Conservation (phyloP, 805 yeast species). For the Saccharomycopsis babjevae region DNA sequence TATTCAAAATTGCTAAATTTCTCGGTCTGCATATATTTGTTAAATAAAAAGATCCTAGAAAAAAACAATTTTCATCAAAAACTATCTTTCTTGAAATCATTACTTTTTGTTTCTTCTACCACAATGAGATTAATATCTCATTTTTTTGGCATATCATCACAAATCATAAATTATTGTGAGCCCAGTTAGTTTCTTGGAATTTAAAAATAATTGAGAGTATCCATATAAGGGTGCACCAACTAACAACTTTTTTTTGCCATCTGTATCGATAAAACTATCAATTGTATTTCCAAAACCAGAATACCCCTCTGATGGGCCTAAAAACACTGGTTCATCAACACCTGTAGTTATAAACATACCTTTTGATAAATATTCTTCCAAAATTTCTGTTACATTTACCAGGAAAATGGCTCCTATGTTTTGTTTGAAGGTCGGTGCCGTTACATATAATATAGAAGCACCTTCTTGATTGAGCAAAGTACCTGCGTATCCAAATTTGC, state of each 20-base stretch:
- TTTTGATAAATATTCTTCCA: neutral
- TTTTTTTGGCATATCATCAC: neutral
- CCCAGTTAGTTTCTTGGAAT: slow-evolving; percentile 26
- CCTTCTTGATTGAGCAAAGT: neutral
- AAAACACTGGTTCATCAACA: neutral
- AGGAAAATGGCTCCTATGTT: slow-evolving; percentile 5
- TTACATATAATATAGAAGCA: neutral
- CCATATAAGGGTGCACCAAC: slow-evolving; percentile 33
- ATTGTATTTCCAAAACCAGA: slow-evolving; percentile 9
- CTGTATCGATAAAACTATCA: neutral
- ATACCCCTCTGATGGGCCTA: neutral
- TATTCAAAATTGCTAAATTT: no score
- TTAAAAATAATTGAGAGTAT: slow-evolving; percentile 24
- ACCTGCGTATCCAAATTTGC: slow-evolving; percentile 8
- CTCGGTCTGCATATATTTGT: no score
- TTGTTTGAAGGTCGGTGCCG: slow-evolving; percentile 3
- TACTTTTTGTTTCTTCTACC: no score
- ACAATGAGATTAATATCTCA: no score
- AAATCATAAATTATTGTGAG: neutral
- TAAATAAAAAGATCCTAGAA: no score
- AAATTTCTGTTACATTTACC: neutral
- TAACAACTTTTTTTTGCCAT: slow-evolving; percentile 20
- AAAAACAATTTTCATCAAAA: no score
- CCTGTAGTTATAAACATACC: neutral
- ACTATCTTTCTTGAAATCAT: no score